Evolutionary conservation across 306 rosid genomes (phyloP).

Genomic region (Coriaria nepalensis): DNA sequence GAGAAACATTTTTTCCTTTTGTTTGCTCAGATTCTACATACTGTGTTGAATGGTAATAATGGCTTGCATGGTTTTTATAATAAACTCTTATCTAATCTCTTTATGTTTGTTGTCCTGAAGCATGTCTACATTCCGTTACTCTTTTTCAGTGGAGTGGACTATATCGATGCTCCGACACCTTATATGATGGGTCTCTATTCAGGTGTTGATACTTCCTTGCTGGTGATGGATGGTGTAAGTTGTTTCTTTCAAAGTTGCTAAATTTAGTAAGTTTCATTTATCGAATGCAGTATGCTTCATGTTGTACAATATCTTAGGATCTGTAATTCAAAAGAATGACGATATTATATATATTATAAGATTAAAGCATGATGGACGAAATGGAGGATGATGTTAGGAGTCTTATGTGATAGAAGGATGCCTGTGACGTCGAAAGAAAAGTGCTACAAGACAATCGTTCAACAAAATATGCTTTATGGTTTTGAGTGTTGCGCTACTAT

Average conservation of each 20-base stretch:
- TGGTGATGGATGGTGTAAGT: constrained; percentile 94
- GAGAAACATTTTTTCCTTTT: background rate
- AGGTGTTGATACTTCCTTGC: constrained; percentile 69
- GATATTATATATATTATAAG: no score
- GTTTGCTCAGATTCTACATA: background rate
- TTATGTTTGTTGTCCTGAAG: constrained; percentile 55
- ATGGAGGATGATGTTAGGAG: no score
- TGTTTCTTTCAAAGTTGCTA: constrained; percentile 4
- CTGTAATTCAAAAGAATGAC: no score
- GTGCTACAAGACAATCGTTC: no score
- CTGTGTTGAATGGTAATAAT: background rate
- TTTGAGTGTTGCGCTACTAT: no score
- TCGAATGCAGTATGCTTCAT: no score
- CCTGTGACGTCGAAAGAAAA: no score
- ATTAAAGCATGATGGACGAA: no score
- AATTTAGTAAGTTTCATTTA: no score
- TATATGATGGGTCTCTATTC: constrained; percentile 99
- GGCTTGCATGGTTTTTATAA: constrained; percentile 13
- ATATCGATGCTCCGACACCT: constrained; percentile 97
- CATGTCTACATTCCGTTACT: constrained; percentile 99
- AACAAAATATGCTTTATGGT: no score
- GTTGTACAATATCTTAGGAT: no score
- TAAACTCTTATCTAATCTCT: constrained; percentile 31
- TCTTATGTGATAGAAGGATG: no score
- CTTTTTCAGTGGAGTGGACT: constrained; percentile 99